Conservation (phyloP, 306 rosid species). For the Morella rubra region DNA sequence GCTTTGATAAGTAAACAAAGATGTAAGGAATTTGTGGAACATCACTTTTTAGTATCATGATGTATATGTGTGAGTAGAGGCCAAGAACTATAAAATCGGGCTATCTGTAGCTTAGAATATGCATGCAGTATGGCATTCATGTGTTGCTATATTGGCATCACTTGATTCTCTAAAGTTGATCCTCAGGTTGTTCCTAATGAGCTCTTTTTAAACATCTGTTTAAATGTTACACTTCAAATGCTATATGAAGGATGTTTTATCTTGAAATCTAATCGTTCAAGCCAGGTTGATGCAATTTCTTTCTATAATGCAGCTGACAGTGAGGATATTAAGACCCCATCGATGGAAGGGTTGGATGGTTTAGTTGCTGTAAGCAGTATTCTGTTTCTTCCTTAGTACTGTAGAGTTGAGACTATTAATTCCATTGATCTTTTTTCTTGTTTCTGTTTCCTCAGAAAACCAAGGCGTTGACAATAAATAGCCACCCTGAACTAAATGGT, state of each 20-base stretch:
- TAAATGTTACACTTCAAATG: slow-evolving; percentile 3
- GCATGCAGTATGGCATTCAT: background rate
- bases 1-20: background rate
- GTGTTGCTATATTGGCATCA: slow-evolving; percentile 5
- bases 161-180: background rate
- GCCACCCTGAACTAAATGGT: slow-evolving; percentile 53
- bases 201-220: background rate
- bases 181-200: background rate
- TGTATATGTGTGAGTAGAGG: too few relatives aligned
- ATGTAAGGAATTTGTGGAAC: background rate
- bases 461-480: slow-evolving; percentile 36
- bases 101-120: background rate
- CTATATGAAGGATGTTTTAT: background rate
- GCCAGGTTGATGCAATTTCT: slow-evolving; percentile 10
- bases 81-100: too few relatives aligned
- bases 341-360: slow-evolving; percentile 67
- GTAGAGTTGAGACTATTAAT: slow-evolving; percentile 2
- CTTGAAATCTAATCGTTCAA: background rate
- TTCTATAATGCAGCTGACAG: slow-evolving; percentile 44
- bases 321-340: slow-evolving; percentile 72
- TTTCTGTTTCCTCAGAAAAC: slow-evolving; percentile 44
- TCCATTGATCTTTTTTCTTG: slow-evolving; percentile 19
- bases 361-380: slow-evolving; percentile 54
- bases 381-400: slow-evolving; percentile 12
- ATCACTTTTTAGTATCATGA: slow-evolving; percentile 3